Evolutionary conservation across 371 early-diverging fungal genomes (phyloP), one percentile per base, ranked within the genome.

Genomic region (Mucor plumbeus): DNA sequence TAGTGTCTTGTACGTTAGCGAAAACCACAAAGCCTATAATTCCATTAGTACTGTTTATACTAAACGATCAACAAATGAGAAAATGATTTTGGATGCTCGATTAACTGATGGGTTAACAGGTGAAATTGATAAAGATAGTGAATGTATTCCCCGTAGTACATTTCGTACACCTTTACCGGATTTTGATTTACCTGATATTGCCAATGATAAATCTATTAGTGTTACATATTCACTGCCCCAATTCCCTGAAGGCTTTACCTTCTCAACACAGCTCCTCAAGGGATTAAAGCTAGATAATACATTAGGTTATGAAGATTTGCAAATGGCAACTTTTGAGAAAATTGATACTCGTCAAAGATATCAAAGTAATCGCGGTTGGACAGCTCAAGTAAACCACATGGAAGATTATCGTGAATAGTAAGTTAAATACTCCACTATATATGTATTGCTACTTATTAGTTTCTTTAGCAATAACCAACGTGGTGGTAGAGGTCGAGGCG

Each of bases 61-160:
- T 47, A 86, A 90, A 68, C 78, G 91, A 31, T 56, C 68, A 19
- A 57, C 67, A 76, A 76, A 83, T 33, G 78, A 75, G 35, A 72
- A 81, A 5, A 57, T 90, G 26, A 67, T 73, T 9, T 61, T 93
- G 41, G 88, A 92, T 72, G 79, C 88, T 35, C 77, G 78, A 53
- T 64, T 81, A 38, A 85, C 86, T 40, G 84, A 83, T 44, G 81
- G 87, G 6, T 74, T 94, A 50, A 78, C 87, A 33, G 95, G 95
- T 19, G 67, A 72, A 17, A 85, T 89, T 5, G 77, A 85, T 15
- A 80, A 85, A 33, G 94, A 94, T 65, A 82, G 88, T 0, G 78
- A 86, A 14, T 89, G 84, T 72, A 79, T 92, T 61, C 95, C 95
- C 31, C 85, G 91, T 14, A 85, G 85, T 61, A 92, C 90, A 0